Evolutionary conservation across 306 rosid species (phyloP).

Genomic region (Pachyrhizus erosus): DNA sequence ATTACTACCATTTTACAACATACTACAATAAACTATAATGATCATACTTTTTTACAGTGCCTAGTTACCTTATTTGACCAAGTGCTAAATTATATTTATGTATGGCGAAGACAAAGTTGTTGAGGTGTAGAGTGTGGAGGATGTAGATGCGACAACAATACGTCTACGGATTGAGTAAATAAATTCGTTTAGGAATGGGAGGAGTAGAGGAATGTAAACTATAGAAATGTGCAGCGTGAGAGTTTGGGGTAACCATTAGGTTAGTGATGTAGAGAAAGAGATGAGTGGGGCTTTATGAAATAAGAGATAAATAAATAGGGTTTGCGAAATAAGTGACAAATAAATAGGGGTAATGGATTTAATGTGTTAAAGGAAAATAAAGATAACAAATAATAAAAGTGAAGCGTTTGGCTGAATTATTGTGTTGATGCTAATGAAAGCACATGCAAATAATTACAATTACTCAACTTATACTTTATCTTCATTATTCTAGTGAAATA

Average conservation of each 20-base stretch:
- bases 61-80: background rate
- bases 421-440: too few relatives aligned
- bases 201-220: background rate
- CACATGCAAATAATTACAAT: background rate
- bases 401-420: too few relatives aligned
- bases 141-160: background rate
- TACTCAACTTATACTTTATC: too few relatives aligned
- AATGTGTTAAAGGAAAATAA: background rate
- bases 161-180: too few relatives aligned
- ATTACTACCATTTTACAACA: background rate
- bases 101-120: background rate
- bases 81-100: background rate
- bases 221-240: background rate
- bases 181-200: background rate
- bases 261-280: background rate
- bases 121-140: background rate
- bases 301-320: too few relatives aligned
- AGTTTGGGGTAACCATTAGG: background rate
- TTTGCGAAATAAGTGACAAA: background rate
- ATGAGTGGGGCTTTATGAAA: too few relatives aligned
- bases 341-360: too few relatives aligned
- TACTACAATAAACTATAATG: background rate
- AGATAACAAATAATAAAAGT: too few relatives aligned
- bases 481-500: too few relatives aligned
- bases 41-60: background rate